These are phyloP conservation scores for Voacanga thouarsii DNA, from an alignment of 257 asterid species.

Conservation along the genomic window DNA sequence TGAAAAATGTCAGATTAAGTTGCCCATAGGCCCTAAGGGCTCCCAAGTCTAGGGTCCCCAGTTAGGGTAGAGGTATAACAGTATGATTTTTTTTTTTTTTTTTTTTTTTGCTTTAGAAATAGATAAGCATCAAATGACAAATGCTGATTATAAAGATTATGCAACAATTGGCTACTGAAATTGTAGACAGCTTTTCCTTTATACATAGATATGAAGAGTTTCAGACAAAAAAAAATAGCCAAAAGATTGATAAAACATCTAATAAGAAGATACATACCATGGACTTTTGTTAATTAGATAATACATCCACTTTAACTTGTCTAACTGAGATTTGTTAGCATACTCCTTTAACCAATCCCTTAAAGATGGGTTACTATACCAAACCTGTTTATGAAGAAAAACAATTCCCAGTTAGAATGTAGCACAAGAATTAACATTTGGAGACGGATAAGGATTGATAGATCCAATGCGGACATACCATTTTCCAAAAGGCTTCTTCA, in stretches of 20 bases:
- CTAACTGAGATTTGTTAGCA: slow-evolving; percentile 61
- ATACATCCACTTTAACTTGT: slow-evolving; percentile 77
- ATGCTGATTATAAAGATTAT: background rate
- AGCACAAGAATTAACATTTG: background rate
- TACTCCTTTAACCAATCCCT: slow-evolving; percentile 80
- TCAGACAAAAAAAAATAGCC: background rate
- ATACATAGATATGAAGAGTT: background rate
- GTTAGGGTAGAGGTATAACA: background rate
- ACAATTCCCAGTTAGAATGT: background rate
- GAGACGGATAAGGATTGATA: background rate
- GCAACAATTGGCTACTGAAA: background rate
- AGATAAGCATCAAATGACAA: background rate
- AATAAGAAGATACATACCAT: slow-evolving; percentile 46
- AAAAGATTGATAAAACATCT: background rate
- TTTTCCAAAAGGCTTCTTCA: background rate
- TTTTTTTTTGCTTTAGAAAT: background rate
- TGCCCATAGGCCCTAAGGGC: background rate
- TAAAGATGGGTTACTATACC: slow-evolving; percentile 82
- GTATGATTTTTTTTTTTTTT: background rate
- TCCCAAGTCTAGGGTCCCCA: background rate
- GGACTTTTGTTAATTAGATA: slow-evolving; percentile 83
- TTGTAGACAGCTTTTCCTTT: background rate
- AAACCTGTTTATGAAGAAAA: slow-evolving; percentile 52
- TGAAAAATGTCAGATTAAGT: no score
- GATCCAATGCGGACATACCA: background rate